Conservation (phyloP, 2,329 filamentous ascomycete species). For the Fusarium armeniacum region DNA sequence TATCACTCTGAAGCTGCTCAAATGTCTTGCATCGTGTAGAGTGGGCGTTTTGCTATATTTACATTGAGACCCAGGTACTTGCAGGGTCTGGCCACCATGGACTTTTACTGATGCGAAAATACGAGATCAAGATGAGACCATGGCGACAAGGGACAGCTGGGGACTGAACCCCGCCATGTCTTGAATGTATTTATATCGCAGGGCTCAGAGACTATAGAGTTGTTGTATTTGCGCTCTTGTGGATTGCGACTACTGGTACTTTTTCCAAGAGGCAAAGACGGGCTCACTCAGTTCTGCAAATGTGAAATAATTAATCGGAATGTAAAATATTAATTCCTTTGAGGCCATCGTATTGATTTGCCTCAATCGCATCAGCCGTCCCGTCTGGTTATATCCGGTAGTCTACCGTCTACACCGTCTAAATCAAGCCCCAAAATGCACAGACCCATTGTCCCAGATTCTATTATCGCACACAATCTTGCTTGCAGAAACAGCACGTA, state of each 20-base stretch:
- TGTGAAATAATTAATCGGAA: not conserved
- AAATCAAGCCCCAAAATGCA: conserved; percentile 27
- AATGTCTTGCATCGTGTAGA: conserved; percentile 25
- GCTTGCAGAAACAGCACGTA: conserved; percentile 37
- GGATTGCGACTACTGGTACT: too few species aligned
- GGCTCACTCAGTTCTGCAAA: not conserved
- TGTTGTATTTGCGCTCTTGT: too few species aligned
- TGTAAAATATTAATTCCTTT: not conserved
- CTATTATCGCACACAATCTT: conserved; percentile 27
- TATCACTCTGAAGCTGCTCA: not conserved
- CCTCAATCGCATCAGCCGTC: conserved; percentile 25
- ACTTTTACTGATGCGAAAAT: conserved; percentile 32
- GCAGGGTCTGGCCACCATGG: conserved; percentile 28
- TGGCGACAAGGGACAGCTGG: conserved; percentile 11
- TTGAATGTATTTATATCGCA: conserved; percentile 15
- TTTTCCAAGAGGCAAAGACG: not conserved
- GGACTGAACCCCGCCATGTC: conserved; percentile 16
- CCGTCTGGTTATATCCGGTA: conserved; percentile 10
- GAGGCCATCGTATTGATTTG: conserved; percentile 5
- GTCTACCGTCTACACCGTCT: conserved; percentile 23
- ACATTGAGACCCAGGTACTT: conserved; percentile 22
- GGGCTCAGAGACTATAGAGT: not conserved
- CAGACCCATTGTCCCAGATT: conserved; percentile 32
- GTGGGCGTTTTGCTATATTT: conserved; percentile 39
- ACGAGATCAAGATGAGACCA: conserved; percentile 28